Conservation (phyloP, 2,329 filamentous ascomycete genomes). For the Penicillium sclerotigenum region DNA sequence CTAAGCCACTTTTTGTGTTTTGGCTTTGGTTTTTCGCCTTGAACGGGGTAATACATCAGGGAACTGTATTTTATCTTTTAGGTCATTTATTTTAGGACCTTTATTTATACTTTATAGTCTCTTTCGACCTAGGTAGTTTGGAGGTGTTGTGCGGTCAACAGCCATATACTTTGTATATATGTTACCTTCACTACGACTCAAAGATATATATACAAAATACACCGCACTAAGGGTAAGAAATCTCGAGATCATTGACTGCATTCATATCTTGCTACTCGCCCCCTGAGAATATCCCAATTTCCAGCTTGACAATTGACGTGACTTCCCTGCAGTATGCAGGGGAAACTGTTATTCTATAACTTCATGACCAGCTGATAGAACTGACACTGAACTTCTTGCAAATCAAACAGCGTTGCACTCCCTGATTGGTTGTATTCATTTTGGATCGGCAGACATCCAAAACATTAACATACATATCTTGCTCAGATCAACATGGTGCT, state of each 20-base stretch:
- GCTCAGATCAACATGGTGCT: no score
- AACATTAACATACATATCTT: not conserved
- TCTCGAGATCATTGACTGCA: not conserved
- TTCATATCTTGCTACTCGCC: not conserved
- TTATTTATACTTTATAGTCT: not conserved
- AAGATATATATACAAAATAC: no score
- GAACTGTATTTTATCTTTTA: not conserved
- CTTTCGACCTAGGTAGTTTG: not conserved
- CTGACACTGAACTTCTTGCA: not conserved
- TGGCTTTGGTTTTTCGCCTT: slow-evolving; percentile 1
- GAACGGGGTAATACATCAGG: not conserved
- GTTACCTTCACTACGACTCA: no score
- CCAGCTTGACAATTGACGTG: slow-evolving; percentile 9
- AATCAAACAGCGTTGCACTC: not conserved
- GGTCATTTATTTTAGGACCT: not conserved
- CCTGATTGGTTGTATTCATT: not conserved
- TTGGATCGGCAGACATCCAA: not conserved
- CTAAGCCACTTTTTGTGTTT: not conserved
- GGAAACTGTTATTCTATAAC: not conserved
- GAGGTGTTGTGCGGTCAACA: not conserved
- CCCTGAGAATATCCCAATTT: slow-evolving; percentile 7
- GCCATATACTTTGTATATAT: no score
- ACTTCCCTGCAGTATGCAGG: slow-evolving; percentile 4
- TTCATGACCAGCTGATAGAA: not conserved
- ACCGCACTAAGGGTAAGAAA: no score